Percentiles rank a stretch among this genome's conserved stretches.
Conservation (phyloP, 139 green algal species). For the Desmodesmus armatus region DNA sequence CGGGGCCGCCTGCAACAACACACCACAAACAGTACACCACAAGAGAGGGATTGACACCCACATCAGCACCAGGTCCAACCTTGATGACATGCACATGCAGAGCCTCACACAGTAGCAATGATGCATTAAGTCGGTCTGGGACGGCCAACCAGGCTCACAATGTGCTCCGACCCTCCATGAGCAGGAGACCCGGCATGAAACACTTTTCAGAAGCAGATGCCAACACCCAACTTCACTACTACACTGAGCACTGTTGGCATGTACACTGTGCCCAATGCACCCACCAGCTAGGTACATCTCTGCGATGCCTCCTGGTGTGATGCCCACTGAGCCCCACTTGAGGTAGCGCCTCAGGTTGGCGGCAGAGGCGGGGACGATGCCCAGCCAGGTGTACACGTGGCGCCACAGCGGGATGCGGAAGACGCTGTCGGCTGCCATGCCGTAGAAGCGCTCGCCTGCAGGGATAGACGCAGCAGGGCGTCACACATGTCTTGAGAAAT, state of each 20-base stretch:
- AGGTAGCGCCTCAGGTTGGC: constrained; percentile 27
- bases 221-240: not conserved
- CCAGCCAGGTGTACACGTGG: constrained; percentile 46
- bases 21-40: no score
- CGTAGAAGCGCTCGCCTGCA: constrained; percentile 35
- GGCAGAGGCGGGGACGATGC: constrained; percentile 29
- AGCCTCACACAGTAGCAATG: no score
- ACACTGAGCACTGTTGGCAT: not conserved
- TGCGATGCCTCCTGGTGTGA: constrained; percentile 48
- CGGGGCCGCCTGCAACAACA: constrained; percentile 5
- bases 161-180: not conserved
- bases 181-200: no score
- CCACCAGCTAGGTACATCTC: constrained; percentile 52
- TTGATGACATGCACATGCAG: no score
- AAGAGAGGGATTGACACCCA: no score
- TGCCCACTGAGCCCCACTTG: constrained; percentile 34
- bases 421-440: constrained; percentile 33
- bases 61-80: no score
- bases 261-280: not conserved
- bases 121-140: no score
- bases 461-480: not conserved
- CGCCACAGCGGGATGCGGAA: constrained; percentile 49
- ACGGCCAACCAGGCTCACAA: not conserved
- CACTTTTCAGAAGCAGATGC: no score
- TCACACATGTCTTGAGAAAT: not conserved